A percentile compares a stretch with the other conserved stretches of the same genome.
Evolutionary conservation across 768 basidiomycete genomes (phyloP).

Genomic region (Phylloporus rhodoxanthus): DNA sequence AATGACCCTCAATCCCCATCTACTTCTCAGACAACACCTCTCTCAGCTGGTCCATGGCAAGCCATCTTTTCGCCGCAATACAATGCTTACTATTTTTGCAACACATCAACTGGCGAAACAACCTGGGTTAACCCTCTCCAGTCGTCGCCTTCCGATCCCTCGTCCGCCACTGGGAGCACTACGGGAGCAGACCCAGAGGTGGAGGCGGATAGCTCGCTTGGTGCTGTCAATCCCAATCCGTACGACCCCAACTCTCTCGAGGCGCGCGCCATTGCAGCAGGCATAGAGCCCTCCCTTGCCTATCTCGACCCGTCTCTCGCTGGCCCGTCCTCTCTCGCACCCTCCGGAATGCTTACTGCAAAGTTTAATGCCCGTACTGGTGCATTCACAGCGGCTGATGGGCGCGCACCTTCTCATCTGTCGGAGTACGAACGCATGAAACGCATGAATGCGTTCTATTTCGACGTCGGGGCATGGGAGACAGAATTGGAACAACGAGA

Average conservation of each 20-base stretch:
- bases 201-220: slow-evolving; percentile 20
- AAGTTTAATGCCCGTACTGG: slow-evolving; percentile 82
- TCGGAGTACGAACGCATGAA: slow-evolving; percentile 73
- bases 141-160: slow-evolving; percentile 25
- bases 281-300: slow-evolving; percentile 79
- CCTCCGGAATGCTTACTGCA: slow-evolving; percentile 49
- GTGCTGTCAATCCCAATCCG: slow-evolving; percentile 12
- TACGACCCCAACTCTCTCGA: slow-evolving; percentile 46
- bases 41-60: slow-evolving; percentile 54
- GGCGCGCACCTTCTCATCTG: slow-evolving; percentile 67
- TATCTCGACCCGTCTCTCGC: slow-evolving; percentile 70
- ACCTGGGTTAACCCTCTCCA: slow-evolving; percentile 80
- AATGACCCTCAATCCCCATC: neutral
- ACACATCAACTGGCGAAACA: slow-evolving; percentile 66
- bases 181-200: slow-evolving; percentile 14
- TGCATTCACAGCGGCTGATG: slow-evolving; percentile 59
- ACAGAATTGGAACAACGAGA: slow-evolving; percentile 50
- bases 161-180: slow-evolving; percentile 14
- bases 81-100: slow-evolving; percentile 84
- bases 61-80: slow-evolving; percentile 74
- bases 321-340: slow-evolving; percentile 27
- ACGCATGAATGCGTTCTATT: slow-evolving; percentile 85
- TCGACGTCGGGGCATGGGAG: slow-evolving; percentile 80
- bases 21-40: slow-evolving; percentile 7
- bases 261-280: slow-evolving; percentile 67